Percentiles rank a stretch among this genome's conserved stretches.
Evolutionary conservation across 78 protist species (phyloP).

Genomic region (Thecamonas trahens): DNA sequence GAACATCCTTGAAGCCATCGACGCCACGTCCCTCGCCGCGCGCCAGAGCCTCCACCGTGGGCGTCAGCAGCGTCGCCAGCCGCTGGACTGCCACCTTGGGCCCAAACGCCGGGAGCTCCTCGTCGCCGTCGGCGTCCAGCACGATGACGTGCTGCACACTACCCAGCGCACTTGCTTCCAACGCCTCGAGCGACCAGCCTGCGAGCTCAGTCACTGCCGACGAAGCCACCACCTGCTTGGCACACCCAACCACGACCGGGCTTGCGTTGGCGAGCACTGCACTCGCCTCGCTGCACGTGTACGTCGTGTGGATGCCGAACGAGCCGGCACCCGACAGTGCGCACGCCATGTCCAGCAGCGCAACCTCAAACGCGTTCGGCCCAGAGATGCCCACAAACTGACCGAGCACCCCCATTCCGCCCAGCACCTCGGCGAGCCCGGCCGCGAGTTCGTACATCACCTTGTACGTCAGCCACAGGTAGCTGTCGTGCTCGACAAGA

Average conservation of each 20-base stretch:
- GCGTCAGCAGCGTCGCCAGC: background rate
- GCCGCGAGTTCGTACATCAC: background rate
- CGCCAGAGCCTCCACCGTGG: background rate
- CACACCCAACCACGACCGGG: too few relatives aligned
- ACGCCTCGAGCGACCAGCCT: too few relatives aligned
- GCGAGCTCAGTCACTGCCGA: too few relatives aligned
- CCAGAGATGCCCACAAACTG: slow-evolving; percentile 5
- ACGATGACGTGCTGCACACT: background rate
- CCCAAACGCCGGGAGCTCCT: background rate
- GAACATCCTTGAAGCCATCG: too few relatives aligned
- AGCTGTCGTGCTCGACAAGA: background rate
- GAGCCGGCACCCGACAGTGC: background rate
- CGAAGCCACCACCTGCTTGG: background rate
- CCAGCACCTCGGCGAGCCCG: background rate
- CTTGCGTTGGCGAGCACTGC: slow-evolving; percentile 3
- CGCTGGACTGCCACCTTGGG: background rate
- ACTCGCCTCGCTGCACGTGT: background rate
- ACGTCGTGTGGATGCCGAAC: slow-evolving; percentile 22
- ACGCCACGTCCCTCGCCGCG: background rate
- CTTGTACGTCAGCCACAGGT: slow-evolving; percentile 4
- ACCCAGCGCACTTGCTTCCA: too few relatives aligned
- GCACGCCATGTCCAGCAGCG: slow-evolving; percentile 4
- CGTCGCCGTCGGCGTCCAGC: background rate
- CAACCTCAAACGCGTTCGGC: slow-evolving; percentile 4
- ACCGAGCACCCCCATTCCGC: too few relatives aligned